Base-by-base conservation (phyloP, 805 yeast species). In the Metschnikowia henanensis region DNA sequence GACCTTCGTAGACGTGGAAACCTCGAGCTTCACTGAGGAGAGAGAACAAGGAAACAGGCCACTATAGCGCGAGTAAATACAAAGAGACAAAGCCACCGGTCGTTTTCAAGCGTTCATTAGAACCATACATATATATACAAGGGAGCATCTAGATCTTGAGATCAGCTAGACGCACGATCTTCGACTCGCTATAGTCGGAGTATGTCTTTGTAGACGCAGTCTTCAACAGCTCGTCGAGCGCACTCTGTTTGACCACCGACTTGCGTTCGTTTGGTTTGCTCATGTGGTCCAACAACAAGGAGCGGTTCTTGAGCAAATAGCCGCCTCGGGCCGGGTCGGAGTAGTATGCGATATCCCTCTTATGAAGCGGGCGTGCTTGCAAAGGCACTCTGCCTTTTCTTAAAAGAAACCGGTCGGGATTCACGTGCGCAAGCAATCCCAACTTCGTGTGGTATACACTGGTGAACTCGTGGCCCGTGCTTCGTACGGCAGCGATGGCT, bases 361-460 rank as follows among this genome's bases (percentile, higher is more conserved):
- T 80, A 55, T 79, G 81, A 6, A 84, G 84, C 12, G 99, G 99
- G 64, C 90, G 80, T 1, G 97, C 90, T 40, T 79, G 82, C 52
- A 88, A 62, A 35, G 98, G 98, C 13, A 91, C 63, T 51, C 89
- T 80, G 15, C 95, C 96, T 59, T 81, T 83, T 56, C 76, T 84
- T 50, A 73, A 64, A 37, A 86, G 62, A 55, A 83, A 85, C 64
- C 82, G 73, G 36, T 80, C 77, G 9, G 98, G 97, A 35, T 82
- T 66, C 31, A 88, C 71, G 57, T 89, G 94, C 4, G 89, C 92
- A 56, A 80, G 73, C 57, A 86, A 77, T 3, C 87, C 83, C 26
- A 89, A 66, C 40, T 63, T 64, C 35, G 78, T 74, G 60, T 77
- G 85, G 63, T 83, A 92, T 46, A 77, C 76, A 5, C 96, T 83